Evolutionary conservation across 2,329 filamentous ascomycete species (phyloP).

Genomic region (Fusarium siculi): DNA sequence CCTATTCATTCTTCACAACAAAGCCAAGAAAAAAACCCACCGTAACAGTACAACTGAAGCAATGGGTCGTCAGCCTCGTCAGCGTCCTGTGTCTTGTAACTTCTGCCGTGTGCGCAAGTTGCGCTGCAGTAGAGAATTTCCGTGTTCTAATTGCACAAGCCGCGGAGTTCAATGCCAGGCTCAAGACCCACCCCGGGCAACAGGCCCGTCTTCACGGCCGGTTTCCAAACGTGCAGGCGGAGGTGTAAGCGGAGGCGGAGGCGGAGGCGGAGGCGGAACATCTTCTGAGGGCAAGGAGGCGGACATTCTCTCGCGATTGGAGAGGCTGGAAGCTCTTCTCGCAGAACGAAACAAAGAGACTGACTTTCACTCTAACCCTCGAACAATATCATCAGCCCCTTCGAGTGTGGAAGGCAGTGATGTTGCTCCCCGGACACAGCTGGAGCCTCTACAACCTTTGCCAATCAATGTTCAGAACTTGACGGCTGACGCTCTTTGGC

Average conservation of each 20-base stretch:
- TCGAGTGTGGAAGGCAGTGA: slow-evolving; percentile 13
- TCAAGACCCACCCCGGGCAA: slow-evolving; percentile 37
- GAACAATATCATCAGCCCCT: background rate
- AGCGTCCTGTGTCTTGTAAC: slow-evolving; percentile 50
- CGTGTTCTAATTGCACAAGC: slow-evolving; percentile 51
- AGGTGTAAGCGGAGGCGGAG: background rate
- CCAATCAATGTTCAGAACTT: slow-evolving; percentile 48
- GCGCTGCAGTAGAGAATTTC: slow-evolving; percentile 51
- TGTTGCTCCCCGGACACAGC: background rate
- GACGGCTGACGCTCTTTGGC: slow-evolving; percentile 49
- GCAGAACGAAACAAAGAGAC: slow-evolving; percentile 28
- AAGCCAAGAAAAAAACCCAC: background rate
- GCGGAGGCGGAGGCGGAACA: background rate
- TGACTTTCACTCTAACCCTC: slow-evolving; percentile 3
- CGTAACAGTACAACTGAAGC: background rate
- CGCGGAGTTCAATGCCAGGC: slow-evolving; percentile 48
- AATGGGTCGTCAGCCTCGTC: slow-evolving; percentile 49
- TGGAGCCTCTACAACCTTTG: slow-evolving; percentile 25
- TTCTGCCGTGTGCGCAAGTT: slow-evolving; percentile 51
- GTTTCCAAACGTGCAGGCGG: slow-evolving; percentile 13
- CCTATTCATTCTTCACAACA: slow-evolving; percentile 7
- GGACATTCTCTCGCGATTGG: slow-evolving; percentile 39
- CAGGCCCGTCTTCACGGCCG: slow-evolving; percentile 21
- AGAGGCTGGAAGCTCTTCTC: slow-evolving; percentile 44
- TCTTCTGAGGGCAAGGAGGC: slow-evolving; percentile 14